phyloP scores from a whole-genome alignment of 768 basidiomycete genomes.

The Aureoboletus auriporus region DNA sequence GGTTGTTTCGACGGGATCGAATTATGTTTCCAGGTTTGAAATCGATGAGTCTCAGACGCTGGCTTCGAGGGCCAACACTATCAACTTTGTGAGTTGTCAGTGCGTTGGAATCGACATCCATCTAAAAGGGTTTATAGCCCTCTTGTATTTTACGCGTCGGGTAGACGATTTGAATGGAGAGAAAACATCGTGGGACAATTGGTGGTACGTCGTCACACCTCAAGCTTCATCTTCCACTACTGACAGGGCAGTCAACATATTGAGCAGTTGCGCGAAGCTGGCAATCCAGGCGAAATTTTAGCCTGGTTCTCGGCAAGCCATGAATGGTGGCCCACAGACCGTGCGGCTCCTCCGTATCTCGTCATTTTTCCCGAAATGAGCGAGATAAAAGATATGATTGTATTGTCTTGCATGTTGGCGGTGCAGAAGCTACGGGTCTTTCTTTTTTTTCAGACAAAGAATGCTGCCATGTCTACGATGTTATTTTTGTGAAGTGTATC shows the following conservation, averaged over 20 bases:
- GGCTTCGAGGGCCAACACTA: conserved; percentile 9
- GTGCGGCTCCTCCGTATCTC: conserved; percentile 3
- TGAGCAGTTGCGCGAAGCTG: conserved; percentile 10
- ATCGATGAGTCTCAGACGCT: conserved; percentile 8
- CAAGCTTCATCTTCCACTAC: neutral
- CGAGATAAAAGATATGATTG: conserved; percentile 13
- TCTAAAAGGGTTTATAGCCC: conserved; percentile 6
- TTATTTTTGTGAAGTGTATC: neutral
- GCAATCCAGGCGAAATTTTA: neutral
- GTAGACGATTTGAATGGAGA: conserved; percentile 14
- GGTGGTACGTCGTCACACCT: conserved; percentile 14
- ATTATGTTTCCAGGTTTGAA: conserved; percentile 11
- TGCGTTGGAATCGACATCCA: neutral
- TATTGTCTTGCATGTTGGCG: conserved; percentile 18
- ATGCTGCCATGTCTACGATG: neutral
- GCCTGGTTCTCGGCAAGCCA: conserved; percentile 13
- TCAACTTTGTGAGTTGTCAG: conserved; percentile 10
- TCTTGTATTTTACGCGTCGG: conserved; percentile 4
- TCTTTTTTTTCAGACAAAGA: neutral
- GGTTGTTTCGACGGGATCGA: conserved; percentile 5
- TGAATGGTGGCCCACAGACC: too few species aligned
- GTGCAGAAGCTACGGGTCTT: conserved; percentile 8
- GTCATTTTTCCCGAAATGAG: conserved; percentile 10
- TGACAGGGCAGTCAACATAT: neutral
- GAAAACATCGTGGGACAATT: neutral